phyloP scores from a whole-genome alignment of 1,139 yeast species.

The Protomyces lactucae-debilis region DNA sequence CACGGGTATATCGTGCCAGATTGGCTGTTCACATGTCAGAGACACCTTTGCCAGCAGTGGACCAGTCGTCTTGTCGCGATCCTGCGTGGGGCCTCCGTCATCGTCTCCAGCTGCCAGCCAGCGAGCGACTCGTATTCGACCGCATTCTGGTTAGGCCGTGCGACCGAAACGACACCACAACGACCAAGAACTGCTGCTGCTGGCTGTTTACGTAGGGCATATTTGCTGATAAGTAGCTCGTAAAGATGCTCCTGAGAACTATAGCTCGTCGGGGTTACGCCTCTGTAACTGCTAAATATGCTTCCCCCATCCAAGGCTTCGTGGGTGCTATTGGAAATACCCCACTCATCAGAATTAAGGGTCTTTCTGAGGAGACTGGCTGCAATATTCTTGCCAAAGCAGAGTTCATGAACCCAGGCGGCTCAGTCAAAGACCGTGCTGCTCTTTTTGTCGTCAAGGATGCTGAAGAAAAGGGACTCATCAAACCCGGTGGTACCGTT shows the following conservation, averaged over 20 bases:
- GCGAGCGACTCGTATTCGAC: too few relatives aligned
- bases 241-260: background rate
- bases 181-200: too few relatives aligned
- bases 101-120: too few relatives aligned
- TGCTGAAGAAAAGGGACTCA: conserved; percentile 67
- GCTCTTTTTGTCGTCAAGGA: conserved; percentile 72
- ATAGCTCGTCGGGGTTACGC: background rate
- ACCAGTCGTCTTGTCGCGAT: too few relatives aligned
- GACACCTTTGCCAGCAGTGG: too few relatives aligned
- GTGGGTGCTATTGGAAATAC: conserved; percentile 83
- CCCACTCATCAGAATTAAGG: conserved; percentile 64
- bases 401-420: conserved; percentile 92
- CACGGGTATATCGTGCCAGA: too few relatives aligned
- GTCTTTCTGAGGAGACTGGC: conserved; percentile 57
- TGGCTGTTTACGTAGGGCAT: background rate
- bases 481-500: conserved; percentile 65
- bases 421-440: conserved; percentile 87
- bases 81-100: too few relatives aligned
- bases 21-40: too few relatives aligned
- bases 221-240: background rate
- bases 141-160: too few relatives aligned
- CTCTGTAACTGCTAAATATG: conserved; percentile 14
- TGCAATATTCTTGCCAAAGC: conserved; percentile 83
- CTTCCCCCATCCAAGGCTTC: conserved; percentile 46
- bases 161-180: too few relatives aligned